phyloP scores from a whole-genome alignment of 2,329 filamentous ascomycete genomes.

The Chrysosphaeria jannelii region DNA sequence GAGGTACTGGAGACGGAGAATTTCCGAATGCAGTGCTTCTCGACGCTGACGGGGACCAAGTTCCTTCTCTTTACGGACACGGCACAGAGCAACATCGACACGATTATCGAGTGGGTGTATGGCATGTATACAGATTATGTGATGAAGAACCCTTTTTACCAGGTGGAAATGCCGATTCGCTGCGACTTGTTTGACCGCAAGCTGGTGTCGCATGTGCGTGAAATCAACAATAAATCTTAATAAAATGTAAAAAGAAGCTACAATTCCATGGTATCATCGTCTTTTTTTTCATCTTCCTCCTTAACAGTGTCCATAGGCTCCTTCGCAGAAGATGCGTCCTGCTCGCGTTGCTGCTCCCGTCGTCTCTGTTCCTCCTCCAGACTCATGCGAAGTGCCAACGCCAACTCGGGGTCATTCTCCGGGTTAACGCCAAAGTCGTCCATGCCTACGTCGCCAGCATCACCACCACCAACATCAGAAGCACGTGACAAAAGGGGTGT shows the following conservation, averaged over 20 bases:
- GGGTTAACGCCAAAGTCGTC: constrained; percentile 70
- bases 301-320: constrained; percentile 42
- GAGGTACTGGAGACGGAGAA: constrained; percentile 84
- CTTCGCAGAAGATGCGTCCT: constrained; percentile 35
- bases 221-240: constrained; percentile 38
- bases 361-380: constrained; percentile 97
- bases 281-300: constrained; percentile 31
- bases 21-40: constrained; percentile 89
- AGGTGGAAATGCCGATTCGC: constrained; percentile 84
- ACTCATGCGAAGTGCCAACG: constrained; percentile 82
- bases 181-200: constrained; percentile 88
- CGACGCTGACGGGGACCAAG: constrained; percentile 78
- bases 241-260: no score
- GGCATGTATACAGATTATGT: constrained; percentile 91
- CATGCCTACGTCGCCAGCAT: constrained; percentile 32
- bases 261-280: constrained; percentile 14
- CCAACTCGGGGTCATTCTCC: constrained; percentile 71
- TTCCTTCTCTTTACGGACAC: constrained; percentile 86
- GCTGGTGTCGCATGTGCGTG: constrained; percentile 49
- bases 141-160: constrained; percentile 99
- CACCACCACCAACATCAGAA: constrained; percentile 22
- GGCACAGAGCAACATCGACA: constrained; percentile 62
- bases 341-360: constrained; percentile 59
- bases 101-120: constrained; percentile 59
- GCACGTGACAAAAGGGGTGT: constrained; percentile 66